These are phyloP conservation scores for Calophaca sinica DNA, from an alignment of 306 rosid genomes.

Conservation along the genomic window DNA sequence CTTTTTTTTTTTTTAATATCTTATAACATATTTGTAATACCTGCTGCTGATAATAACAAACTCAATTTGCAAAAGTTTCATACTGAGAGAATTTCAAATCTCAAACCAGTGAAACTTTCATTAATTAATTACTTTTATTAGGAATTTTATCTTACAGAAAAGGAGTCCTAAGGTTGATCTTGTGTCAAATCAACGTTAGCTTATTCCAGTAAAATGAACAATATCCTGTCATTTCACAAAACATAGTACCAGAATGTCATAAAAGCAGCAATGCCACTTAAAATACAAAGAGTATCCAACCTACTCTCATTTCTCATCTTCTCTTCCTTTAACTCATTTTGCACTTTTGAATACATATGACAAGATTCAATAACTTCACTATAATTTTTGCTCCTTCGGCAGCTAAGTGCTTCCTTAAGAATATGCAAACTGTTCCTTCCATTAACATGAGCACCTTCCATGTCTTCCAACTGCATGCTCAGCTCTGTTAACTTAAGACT, in stretches of 20 bases:
- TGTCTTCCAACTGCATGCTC: slow-evolving; percentile 92
- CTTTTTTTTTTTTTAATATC: no score
- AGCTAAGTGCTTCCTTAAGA: slow-evolving; percentile 78
- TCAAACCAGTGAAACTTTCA: slow-evolving; percentile 2
- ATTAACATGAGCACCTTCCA: slow-evolving; percentile 82
- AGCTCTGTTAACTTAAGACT: slow-evolving; percentile 72
- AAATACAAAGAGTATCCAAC: slow-evolving; percentile 56
- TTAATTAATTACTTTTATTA: slow-evolving; percentile 23
- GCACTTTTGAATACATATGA: slow-evolving; percentile 71
- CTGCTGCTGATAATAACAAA: background rate
- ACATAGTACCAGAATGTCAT: slow-evolving; percentile 57
- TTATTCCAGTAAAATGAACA: slow-evolving; percentile 41
- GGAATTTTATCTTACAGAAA: slow-evolving; percentile 44
- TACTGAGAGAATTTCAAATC: slow-evolving; percentile 12
- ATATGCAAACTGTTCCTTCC: slow-evolving; percentile 85
- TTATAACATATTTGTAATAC: background rate
- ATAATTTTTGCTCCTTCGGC: slow-evolving; percentile 75
- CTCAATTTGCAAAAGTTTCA: slow-evolving; percentile 4
- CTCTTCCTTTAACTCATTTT: slow-evolving; percentile 81
- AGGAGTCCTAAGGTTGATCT: slow-evolving; percentile 34
- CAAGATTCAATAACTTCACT: slow-evolving; percentile 81
- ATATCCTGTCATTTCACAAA: slow-evolving; percentile 53
- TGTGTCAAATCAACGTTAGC: slow-evolving; percentile 38
- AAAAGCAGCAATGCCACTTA: slow-evolving; percentile 55
- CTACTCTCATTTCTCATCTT: slow-evolving; percentile 86